Conservation (phyloP, 106 monocot genomes). For the Allium cepa region DNA sequence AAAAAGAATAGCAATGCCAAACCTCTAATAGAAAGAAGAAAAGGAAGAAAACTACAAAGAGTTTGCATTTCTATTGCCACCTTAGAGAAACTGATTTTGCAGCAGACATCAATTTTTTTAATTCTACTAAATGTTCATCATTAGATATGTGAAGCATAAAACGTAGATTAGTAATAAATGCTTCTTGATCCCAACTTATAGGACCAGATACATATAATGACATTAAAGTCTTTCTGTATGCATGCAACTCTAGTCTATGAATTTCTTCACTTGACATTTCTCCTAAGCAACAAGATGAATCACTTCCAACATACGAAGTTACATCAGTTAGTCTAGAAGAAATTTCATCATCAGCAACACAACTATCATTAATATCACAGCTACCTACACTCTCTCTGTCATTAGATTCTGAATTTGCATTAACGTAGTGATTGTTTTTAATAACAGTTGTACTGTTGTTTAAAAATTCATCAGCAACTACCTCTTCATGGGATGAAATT, state of each 20-base stretch:
- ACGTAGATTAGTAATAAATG: constrained; percentile 13
- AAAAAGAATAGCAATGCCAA: background rate
- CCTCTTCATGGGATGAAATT: constrained; percentile 22
- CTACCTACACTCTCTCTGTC: constrained; percentile 15
- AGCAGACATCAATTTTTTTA: constrained; percentile 9
- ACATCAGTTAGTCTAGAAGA: background rate
- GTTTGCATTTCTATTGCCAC: background rate
- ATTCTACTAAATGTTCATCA: constrained; percentile 11
- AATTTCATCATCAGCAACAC: background rate
- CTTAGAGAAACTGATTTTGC: background rate
- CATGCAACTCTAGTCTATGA: constrained; percentile 22
- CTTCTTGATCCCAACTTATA: constrained; percentile 26
- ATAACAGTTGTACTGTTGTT: constrained; percentile 10
- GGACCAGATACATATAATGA: constrained; percentile 18
- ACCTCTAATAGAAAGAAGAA: background rate
- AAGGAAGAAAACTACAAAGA: background rate
- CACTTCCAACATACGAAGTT: constrained; percentile 2
- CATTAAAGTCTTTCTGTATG: constrained; percentile 11
- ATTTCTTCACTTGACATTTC: constrained; percentile 7
- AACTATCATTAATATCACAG: constrained; percentile 12
- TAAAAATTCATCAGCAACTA: constrained; percentile 36
- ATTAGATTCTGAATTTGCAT: background rate
- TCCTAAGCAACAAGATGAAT: constrained; percentile 1
- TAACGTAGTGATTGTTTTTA: constrained; percentile 3
- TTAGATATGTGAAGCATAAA: constrained; percentile 17